Evolutionary conservation across 2,329 filamentous ascomycete species (phyloP), one percentile per base, ranked within the genome.

Genomic region (Pseudocercospora macadamiae): DNA sequence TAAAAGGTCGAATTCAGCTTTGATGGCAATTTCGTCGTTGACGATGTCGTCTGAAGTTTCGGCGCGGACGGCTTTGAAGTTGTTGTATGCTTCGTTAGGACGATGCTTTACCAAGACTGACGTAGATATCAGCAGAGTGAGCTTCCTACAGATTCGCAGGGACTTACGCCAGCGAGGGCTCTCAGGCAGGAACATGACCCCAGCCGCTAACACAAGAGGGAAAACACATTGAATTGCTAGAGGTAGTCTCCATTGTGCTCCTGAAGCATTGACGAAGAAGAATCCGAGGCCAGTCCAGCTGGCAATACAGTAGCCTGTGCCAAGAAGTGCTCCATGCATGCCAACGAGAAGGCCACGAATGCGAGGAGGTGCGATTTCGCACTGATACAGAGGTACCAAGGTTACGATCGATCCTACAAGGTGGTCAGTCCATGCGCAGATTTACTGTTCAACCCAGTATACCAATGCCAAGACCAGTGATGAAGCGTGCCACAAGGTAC

Each of bases 401-500:
- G 51, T 54, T 3, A 54, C 51, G 19, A 54, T 28, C 9, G n/a
- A n/a, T 9, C 34, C 51, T 45, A 14, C 36, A 52, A n/a, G n/a
- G n/a, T n/a, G n/a, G n/a, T n/a, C n/a, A n/a, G n/a, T n/a, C n/a
- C n/a, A n/a, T n/a, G n/a, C n/a, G n/a, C n/a, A n/a, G n/a, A 28
- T 16, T 14, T 36, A 23, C 30, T 14, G 18, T 21, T 21, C 1
- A 4, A 23, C n/a, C 51, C 14, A n/a, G n/a, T n/a, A n/a, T 12
- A 45, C 72, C 74, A 21, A 70, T 65, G 3, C 74, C 75, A 30
- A 71, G 64, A 3, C 76, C 75, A 21, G 74, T 71, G 12, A 77
- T 63, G 25, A 75, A 69, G 2, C 75, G 64, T 6, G 67, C 75
- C 19, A 71, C 74, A 14, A 77, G 64, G 59, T 77, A 76, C 75